Percentiles rank a stretch among this genome's conserved stretches.
Conservation (phyloP, 371 early-diverging fungal species). For the Lichtheimia hyalospora region DNA sequence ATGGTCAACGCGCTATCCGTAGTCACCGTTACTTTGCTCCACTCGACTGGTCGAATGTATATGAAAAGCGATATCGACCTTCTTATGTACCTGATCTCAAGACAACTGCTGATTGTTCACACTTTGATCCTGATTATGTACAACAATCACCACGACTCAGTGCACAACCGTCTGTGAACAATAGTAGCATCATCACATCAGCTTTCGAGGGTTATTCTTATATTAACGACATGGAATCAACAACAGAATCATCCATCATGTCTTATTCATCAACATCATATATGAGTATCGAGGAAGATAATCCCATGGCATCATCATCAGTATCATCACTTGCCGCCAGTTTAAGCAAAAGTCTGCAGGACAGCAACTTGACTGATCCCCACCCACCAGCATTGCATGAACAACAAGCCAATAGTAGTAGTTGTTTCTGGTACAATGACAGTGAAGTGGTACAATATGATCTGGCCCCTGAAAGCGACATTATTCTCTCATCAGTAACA, state of each 20-base stretch:
- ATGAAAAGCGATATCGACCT: conserved; percentile 56
- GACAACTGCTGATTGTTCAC: conserved; percentile 57
- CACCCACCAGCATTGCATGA: neutral
- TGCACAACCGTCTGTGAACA: neutral
- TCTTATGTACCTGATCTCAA: conserved; percentile 53
- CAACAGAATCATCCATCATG: neutral
- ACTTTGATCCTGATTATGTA: conserved; percentile 67
- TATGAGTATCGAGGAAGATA: neutral
- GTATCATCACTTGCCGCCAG: neutral
- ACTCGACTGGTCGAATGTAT: conserved; percentile 71
- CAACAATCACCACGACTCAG: neutral
- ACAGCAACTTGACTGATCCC: conserved; percentile 2
- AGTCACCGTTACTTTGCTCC: conserved; percentile 65
- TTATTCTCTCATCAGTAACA: conserved; percentile 1
- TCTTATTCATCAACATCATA: no score
- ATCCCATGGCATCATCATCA: neutral
- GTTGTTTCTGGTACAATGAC: conserved; percentile 1
- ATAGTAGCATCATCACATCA: neutral
- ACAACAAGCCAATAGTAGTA: conserved; percentile 5
- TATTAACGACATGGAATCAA: conserved; percentile 6
- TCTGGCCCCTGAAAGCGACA: conserved; percentile 4
- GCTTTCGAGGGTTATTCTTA: conserved; percentile 7
- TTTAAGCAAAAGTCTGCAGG: conserved; percentile 1
- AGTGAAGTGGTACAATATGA: conserved; percentile 13
- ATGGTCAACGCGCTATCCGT: conserved; percentile 67